Conservation (phyloP, 257 asterid genomes). For the Solanum commersonii region DNA sequence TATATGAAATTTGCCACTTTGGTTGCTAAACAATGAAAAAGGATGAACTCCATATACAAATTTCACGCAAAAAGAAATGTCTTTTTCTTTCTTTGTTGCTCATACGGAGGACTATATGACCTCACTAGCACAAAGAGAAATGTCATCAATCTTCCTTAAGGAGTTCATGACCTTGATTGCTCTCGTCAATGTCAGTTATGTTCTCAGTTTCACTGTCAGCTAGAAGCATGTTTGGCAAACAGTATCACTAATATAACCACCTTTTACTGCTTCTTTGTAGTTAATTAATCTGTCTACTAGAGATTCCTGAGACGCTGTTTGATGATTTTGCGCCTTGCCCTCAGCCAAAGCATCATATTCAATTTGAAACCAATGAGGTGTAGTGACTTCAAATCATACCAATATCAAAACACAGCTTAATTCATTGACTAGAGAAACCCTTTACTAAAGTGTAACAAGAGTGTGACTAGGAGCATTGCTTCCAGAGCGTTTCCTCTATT, state of each 20-base stretch:
- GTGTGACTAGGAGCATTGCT: neutral
- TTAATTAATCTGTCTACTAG: neutral
- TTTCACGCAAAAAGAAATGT: neutral
- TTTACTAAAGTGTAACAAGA: neutral
- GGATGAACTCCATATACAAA: neutral
- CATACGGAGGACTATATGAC: neutral
- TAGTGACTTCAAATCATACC: neutral
- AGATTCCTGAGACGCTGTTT: conserved; percentile 1
- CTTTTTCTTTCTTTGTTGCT: neutral
- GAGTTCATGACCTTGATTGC: neutral
- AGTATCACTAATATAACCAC: neutral
- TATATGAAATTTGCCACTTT: neutral
- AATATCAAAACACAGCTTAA: neutral
- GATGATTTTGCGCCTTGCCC: neutral
- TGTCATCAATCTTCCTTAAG: neutral
- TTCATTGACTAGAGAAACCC: neutral
- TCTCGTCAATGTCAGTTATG: neutral
- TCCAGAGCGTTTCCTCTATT: neutral
- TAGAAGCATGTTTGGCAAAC: neutral
- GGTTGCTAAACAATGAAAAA: neutral
- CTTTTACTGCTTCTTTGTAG: neutral
- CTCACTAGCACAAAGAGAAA: neutral
- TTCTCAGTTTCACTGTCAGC: neutral
- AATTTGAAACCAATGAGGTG: neutral
- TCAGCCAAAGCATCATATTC: neutral